Percentiles rank a stretch among this genome's conserved stretches.
These are phyloP conservation scores for Coemansia umbellata DNA, from an alignment of 192 early-diverging fungal species.

Conservation along the genomic window DNA sequence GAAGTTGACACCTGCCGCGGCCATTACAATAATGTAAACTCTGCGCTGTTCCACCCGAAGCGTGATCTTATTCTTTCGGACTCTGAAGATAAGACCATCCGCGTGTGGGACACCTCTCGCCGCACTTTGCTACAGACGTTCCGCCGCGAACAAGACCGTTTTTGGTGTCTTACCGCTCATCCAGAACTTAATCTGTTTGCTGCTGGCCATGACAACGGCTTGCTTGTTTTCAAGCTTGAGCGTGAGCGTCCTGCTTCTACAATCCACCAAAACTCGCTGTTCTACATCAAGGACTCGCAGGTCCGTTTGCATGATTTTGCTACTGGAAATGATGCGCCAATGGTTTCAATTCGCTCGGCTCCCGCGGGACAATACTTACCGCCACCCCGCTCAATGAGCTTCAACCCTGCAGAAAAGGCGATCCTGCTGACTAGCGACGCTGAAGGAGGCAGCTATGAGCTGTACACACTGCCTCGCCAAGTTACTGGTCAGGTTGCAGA, in stretches of 20 bases:
- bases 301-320: conserved; percentile 80
- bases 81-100: conserved; percentile 95
- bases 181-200: conserved; percentile 98
- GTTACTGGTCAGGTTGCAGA: conserved; percentile 31
- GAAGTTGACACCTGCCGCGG: conserved; percentile 99
- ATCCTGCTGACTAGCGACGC: conserved; percentile 77
- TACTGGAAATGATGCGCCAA: conserved; percentile 69
- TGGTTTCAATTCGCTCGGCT: conserved; percentile 71
- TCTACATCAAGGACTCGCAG: conserved; percentile 86
- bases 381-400: conserved; percentile 80
- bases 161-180: conserved; percentile 94
- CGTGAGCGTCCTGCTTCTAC: conserved; percentile 91
- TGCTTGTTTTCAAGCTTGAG: conserved; percentile 99
- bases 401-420: conserved; percentile 91
- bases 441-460: conserved; percentile 90
- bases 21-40: conserved; percentile 97
- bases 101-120: conserved; percentile 97
- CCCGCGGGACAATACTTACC: conserved; percentile 65
- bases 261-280: conserved; percentile 77
- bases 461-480: conserved; percentile 80
- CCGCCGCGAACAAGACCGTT: conserved; percentile 93
- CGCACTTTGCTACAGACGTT: conserved; percentile 94
- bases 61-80: conserved; percentile 92
- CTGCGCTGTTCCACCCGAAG: conserved; percentile 92
- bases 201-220: conserved; percentile 94